Evolutionary conservation across 2,329 filamentous ascomycete species (phyloP), one percentile per base, ranked within the genome.

Genomic region (Dendrostoma leiphaemia): DNA sequence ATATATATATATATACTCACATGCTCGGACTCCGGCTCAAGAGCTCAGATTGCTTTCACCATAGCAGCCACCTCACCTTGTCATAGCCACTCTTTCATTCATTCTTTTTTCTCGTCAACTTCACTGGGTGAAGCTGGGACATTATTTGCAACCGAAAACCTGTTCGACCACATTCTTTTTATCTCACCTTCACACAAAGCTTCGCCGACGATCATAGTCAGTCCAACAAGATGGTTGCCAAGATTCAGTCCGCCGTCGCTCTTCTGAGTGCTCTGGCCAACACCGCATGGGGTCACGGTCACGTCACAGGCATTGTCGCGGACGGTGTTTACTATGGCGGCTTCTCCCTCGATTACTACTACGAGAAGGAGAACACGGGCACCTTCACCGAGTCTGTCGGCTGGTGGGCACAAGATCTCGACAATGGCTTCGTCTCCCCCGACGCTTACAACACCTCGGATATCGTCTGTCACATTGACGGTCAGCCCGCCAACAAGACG

Each of bases 341-440:
- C 12, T 56, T 56, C 43, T 43, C 45, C 24, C 49, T 51, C 26
- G 32, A 56, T 31, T 52, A 46, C 24, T 51, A 56, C 28, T 69
- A 68, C 54, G 58, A 62, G 53, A 66, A 65, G 59, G 59, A 62
- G 59, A 67, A 67, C 56, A 61, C 60, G 13, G 31, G 53, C 34
- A 43, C 47, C 35, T 58, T 59, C n/a, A 64, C 65, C 24, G 53
- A 59, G n/a, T 58, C 60, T 45, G 62, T 65, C 6, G 66, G 63
- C 8, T 57, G 67, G 66, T 67, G 62, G 37, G 64, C 66, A 13
- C 65, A 68, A 59, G 64, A 67, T 51, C 62, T 64, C 48, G 56
- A 61, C 47, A 49, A 51, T 4, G 55, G 55, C 24, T 57, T 46
- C 26, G 38, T 57, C 23, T 4, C 46, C 12, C 51, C 51, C 41